Base-by-base conservation (phyloP, 1,139 yeast species). In the Zygosaccharomyces sapae region DNA sequence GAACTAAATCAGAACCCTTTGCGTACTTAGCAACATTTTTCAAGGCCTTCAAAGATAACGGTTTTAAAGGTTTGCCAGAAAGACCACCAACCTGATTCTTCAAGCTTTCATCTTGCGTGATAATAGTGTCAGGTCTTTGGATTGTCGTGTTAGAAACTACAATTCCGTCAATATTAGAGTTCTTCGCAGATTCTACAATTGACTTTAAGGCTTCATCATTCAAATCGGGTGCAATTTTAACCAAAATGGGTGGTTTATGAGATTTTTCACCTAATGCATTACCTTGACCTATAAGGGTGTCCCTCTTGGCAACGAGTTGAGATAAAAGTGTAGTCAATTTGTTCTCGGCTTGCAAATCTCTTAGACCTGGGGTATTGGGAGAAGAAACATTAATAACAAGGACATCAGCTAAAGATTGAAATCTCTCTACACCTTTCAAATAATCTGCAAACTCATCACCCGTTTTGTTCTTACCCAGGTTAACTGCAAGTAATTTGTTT, bases 341-440 rank as follows among this genome's bases (percentile, higher is more conserved):
- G 52, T 74, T 75, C 59, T 87, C 96, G 51, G 72, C 78, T 70
- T 90, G 98, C 55, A 90, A 75, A 56, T 83, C 88, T 61, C 97
- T 79, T 55, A 90, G 75, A 1, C 97, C 97, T 1, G 97, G 97
- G 1, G 97, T 92, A 65, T 90, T 90, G 51, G 98, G 98, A 43
- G 95, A 86, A 0, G 96, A 88, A n/a, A 90, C 96, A 61, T 90
- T 90, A 54, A 90, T 77, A 34, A 90, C 92, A 50, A 90, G 71
- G 5, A 87, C 90, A 69, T 92, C 97, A 3, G 97, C 96, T 59
- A 76, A 81, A 10, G 83, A 80, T 7, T 95, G 95, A 57, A 90
- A 79, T 47, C 83, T 73, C 51, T 79, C 78, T 34, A 92, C 95
- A 50, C 98, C 98, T 54, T 77, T 75, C 45, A 86, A 79, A 62